Evolutionary conservation across 192 early-diverging fungal genomes (phyloP), one percentile per base, ranked within the genome.

Genomic region (Coemansia reversa): DNA sequence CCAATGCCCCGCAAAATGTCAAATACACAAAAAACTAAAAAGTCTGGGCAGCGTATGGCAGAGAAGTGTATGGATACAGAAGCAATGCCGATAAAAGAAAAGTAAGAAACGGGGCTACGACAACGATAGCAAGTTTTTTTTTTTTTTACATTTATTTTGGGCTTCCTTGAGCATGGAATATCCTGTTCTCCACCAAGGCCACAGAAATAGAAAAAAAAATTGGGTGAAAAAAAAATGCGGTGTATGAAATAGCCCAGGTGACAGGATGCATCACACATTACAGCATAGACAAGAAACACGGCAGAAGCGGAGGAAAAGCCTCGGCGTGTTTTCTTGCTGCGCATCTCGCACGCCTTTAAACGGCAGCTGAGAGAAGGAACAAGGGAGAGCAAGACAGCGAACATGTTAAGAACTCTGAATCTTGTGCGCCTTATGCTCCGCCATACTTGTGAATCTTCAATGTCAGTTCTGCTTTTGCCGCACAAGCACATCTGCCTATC

Each of bases 391-490:
- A 45, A 45, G 59, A 61, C 66, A 77, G 70, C 63, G 75, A 77
- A 77, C 57, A 64, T 51, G 69, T 72, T 48, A 66, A 77, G 75
- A 77, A 77, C 75, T 50, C 60, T 72, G 75, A 77, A 77, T 70
- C 56, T 51, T 58, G 39, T 56, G 54, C 64, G 63, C 23, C 51
- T 49, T n/a, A 1, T 27, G 27, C 27, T 35, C 49, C 49, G 54
- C 63, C 25, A 25, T 32, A 49, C 60, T 29, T 48, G 45, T 32
- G 30, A 25, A 54, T 63, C 28, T 30, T 20, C 42, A 20, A 19
- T 47, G 27, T 9, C 32, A 32, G 39, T 32, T 45, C 62, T 50
- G 55, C 51, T 39, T 27, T n/a, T 23, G 23, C 25, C 54, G 23
- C 14, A 24, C 53, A 20, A 29, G 25, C 53, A 51, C 51, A 8